Evolutionary conservation across 164 flowering plant species (phyloP).

Genomic region (Tetrastigma voinierianum): DNA sequence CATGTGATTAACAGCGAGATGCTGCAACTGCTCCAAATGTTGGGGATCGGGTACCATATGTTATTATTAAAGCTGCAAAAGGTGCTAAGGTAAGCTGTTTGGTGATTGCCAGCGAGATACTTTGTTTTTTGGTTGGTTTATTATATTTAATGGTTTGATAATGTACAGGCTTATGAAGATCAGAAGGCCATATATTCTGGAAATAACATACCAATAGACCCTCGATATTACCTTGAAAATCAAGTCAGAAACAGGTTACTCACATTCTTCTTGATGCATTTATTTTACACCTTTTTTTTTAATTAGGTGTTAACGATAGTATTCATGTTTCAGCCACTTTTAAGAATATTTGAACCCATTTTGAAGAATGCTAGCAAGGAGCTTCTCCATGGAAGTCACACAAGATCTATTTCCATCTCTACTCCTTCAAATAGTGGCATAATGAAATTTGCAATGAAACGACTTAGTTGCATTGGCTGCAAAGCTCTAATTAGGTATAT

Average conservation of each 20-base stretch:
- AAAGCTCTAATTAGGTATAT: slow-evolving; percentile 82
- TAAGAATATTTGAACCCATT: slow-evolving; percentile 95
- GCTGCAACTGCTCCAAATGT: slow-evolving; percentile 99
- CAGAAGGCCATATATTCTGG: slow-evolving; percentile 96
- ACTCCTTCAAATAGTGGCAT: slow-evolving; percentile 95
- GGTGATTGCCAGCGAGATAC: background rate
- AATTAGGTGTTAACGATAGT: slow-evolving; percentile 8
- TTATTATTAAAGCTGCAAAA: slow-evolving; percentile 92
- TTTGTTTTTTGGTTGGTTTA: slow-evolving; percentile 2
- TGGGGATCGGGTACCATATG: slow-evolving; percentile 99
- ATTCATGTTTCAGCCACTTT: slow-evolving; percentile 61
- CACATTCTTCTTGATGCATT: background rate
- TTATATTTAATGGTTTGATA: slow-evolving; percentile 12
- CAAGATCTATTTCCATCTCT: slow-evolving; percentile 88
- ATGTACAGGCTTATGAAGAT: slow-evolving; percentile 88
- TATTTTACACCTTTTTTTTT: background rate
- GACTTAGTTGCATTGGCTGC: slow-evolving; percentile 91
- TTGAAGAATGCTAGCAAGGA: slow-evolving; percentile 90
- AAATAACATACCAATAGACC: slow-evolving; percentile 96
- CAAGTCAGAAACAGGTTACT: slow-evolving; percentile 90
- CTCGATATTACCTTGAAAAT: slow-evolving; percentile 90
- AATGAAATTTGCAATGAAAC: slow-evolving; percentile 93
- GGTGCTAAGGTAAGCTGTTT: slow-evolving; percentile 85
- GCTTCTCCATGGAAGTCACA: slow-evolving; percentile 93
- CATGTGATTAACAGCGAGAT: slow-evolving; percentile 63